Base-by-base conservation (phyloP, 129 eudicot species). In the Chrysanthemum seticuspe region DNA sequence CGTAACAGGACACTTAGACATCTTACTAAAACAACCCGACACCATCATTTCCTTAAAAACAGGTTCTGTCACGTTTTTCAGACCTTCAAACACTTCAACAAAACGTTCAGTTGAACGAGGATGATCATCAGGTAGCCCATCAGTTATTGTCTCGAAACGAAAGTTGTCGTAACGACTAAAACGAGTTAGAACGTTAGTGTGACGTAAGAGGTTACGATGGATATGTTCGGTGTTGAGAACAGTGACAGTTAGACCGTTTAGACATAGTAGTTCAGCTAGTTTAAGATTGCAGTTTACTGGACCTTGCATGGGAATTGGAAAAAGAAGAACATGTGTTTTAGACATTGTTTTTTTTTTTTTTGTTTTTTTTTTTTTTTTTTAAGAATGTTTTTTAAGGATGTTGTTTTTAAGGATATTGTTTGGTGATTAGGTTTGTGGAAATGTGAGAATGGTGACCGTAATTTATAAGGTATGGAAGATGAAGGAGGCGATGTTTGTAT, bases 301-400 rank as follows among this genome's bases (percentile, higher is more conserved):
- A 61, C 95, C 86, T 62, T 88, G 95, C 56, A 83, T 69, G 10
- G 95, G 94, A 25, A 85, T 53, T 3, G 88, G 90, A 76, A 88
- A 85, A n/a, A 88, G 76, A 70, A 88, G 77, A 23, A 81, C 95
- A 71, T 85, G 95, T 3, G 66, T 25, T 31, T 87, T 80, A 64
- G 82, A 27, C 23, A 72, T 9, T 11, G 10, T 21, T 62, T n/a
- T n/a, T n/a, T n/a, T n/a, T n/a, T n/a, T n/a, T n/a, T n/a, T n/a
- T n/a, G n/a, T n/a, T n/a, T n/a, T n/a, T n/a, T n/a, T n/a, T n/a
- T n/a, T 57, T 12, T 19, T 10, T n/a, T 29, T 29, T 27, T 27
- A 27, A 27, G 31, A 27, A 27, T 27, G 31, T 54, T 64, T 12
- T 19, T 70, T 18, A 48, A 66, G 45, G 45, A 19, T 9, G 31